Evolutionary conservation across 2,329 filamentous ascomycete species (phyloP), one percentile per base, ranked within the genome.

Genomic region (Cryphonectria nitschkei): DNA sequence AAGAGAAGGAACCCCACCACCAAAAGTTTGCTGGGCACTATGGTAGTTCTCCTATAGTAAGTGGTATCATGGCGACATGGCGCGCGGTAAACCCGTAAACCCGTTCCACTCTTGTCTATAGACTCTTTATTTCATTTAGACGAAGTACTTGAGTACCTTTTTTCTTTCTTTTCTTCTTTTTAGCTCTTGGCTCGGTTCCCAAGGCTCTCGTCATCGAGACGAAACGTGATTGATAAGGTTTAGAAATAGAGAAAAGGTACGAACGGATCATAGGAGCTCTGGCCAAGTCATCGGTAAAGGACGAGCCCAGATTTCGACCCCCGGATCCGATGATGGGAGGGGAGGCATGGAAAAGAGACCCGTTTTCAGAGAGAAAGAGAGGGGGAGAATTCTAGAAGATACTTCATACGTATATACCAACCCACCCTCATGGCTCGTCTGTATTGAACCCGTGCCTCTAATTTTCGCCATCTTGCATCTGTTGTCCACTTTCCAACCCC

Each of bases 311-410:
- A 7, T 11, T 50, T 8, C 2, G 8, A 19, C 16, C 58, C 58
- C 29, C 32, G 26, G n/a, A 29, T 56, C 54, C 54, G 26, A 32
- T 58, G 14, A 13, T 29, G 50, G 8, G 56, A 37, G 14, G 56
- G 29, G 29, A 37, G 22, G 56, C 34, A 34, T 34, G 6, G 34
- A 34, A 34, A 32, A 37, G 56, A 52, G 52, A 54, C 8, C 52
- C 52, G 52, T 56, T 29, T 56, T 29, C 52, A 56, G 52, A 41
- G 16, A 37, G 37, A 37, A 9, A 9, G 34, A 39, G 37, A 3
- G 16, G 41, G 19, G 14, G 34, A 34, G 58, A n/a, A 37, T 60
- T 34, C 69, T 43, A 68, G 58, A 68, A 62, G 67, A 63, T 58
- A 32, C 63, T 2, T 52, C 39, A 65, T 41, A 26, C 37, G 19